Conservation (phyloP, 2,329 filamentous ascomycete species). For the Aotearoamyces nothofagi region DNA sequence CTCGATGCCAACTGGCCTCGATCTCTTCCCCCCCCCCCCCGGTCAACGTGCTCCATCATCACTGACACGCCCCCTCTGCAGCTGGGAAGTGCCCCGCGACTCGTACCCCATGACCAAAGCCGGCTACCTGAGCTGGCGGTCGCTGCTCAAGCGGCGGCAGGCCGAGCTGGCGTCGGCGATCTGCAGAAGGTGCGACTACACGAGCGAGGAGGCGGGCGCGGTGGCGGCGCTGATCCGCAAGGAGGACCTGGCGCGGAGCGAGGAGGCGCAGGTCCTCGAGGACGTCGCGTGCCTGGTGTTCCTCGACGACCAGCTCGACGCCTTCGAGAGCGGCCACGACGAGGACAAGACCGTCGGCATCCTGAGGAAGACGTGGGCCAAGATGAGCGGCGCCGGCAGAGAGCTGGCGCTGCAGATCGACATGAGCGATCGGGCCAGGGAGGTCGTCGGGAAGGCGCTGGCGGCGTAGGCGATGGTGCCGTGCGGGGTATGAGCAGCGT, state of each 20-base stretch:
- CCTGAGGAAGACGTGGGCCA: constrained; percentile 58
- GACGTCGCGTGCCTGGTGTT: constrained; percentile 82
- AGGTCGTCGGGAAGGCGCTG: constrained; percentile 48
- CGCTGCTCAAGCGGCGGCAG: constrained; percentile 58
- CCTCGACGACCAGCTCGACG: constrained; percentile 73
- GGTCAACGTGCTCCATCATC: not conserved
- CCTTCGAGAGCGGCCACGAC: constrained; percentile 56
- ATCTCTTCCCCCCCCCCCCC: constrained; percentile 1
- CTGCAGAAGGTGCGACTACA: constrained; percentile 25
- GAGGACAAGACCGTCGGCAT: constrained; percentile 65
- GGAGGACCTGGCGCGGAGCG: constrained; percentile 49
- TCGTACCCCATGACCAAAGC: constrained; percentile 59
- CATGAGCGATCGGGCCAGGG: constrained; percentile 45
- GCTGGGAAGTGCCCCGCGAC: constrained; percentile 66
- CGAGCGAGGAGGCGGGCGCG: constrained; percentile 36
- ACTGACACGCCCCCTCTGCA: constrained; percentile 9
- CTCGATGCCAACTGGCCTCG: not conserved
- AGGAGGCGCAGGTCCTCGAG: constrained; percentile 62
- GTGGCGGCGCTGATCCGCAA: constrained; percentile 65
- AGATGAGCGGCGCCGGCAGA: constrained; percentile 51
- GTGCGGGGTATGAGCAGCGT: too few species aligned
- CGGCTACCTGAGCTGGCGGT: constrained; percentile 71
- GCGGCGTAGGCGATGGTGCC: too few species aligned
- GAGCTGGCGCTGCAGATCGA: constrained; percentile 50
- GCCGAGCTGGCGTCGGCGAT: constrained; percentile 41